phyloP scores from a whole-genome alignment of 129 eudicot genomes.

The Tanacetum coccineum region DNA sequence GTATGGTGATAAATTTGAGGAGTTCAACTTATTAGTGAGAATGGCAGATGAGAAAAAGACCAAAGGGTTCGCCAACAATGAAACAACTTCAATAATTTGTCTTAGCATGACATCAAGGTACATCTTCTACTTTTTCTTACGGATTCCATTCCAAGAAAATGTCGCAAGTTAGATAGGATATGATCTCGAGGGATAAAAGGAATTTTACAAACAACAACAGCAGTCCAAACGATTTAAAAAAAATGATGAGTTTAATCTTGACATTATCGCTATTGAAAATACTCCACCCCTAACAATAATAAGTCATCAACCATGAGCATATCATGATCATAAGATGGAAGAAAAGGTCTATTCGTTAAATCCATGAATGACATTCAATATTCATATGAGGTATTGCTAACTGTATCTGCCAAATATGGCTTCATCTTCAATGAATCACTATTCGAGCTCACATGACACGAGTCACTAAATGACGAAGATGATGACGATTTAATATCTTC shows the following conservation, averaged over 20 bases:
- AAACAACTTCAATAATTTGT: too few relatives aligned
- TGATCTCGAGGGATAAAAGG: too few relatives aligned
- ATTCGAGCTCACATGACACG: not conserved
- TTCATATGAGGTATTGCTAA: not conserved
- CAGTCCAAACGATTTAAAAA: not conserved
- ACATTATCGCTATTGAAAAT: not conserved
- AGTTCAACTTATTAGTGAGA: too few relatives aligned
- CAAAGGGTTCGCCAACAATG: too few relatives aligned
- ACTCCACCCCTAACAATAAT: conserved; percentile 15
- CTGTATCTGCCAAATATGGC: too few relatives aligned
- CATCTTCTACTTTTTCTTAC: too few relatives aligned
- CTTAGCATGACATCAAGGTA: too few relatives aligned
- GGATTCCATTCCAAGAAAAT: too few relatives aligned
- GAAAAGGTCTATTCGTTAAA: not conserved
- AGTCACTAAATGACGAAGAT: not conserved
- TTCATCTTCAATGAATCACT: not conserved
- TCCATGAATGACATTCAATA: not conserved
- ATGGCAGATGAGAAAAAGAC: too few relatives aligned
- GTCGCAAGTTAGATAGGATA: too few relatives aligned
- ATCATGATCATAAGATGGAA: conserved; percentile 13
- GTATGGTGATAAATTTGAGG: too few relatives aligned
- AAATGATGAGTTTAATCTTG: not conserved
- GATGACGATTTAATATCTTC: conserved; percentile 10
- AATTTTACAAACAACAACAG: not conserved
- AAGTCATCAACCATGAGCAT: conserved; percentile 4